phyloP scores from a whole-genome alignment of 345 rosid species.

The Ceriops tagal region DNA sequence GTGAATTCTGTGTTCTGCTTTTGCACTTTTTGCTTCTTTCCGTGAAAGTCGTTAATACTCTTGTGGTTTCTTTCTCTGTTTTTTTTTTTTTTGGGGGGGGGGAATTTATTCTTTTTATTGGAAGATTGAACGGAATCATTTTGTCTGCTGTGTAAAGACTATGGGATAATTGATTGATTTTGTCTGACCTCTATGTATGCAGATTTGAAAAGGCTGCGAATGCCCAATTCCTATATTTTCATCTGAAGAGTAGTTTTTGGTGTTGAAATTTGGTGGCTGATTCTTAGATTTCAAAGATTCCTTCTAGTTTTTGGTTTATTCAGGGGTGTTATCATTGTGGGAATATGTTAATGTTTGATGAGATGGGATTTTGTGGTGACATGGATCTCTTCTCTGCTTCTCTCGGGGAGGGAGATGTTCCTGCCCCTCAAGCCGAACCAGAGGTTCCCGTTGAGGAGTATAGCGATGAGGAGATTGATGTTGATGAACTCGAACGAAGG shows the following conservation, averaged over 20 bases:
- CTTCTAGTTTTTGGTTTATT: background rate
- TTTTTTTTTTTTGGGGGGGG: too few species aligned
- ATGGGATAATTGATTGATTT: background rate
- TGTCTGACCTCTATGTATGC: background rate
- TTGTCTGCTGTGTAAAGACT: background rate
- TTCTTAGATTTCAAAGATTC: background rate
- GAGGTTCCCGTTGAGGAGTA: slow-evolving; percentile 48
- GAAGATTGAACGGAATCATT: background rate
- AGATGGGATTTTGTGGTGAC: slow-evolving; percentile 75
- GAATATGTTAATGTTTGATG: slow-evolving; percentile 63
- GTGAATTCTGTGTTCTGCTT: background rate
- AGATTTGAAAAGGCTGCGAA: slow-evolving; percentile 1
- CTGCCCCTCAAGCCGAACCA: slow-evolving; percentile 44
- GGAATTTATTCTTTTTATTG: background rate
- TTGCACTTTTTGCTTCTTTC: background rate
- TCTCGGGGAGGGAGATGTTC: slow-evolving; percentile 37
- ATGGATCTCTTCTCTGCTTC: slow-evolving; percentile 61
- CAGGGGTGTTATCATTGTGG: background rate
- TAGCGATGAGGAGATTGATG: slow-evolving; percentile 63
- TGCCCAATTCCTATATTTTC: too few species aligned
- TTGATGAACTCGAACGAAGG: slow-evolving; percentile 79
- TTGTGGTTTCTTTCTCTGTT: background rate
- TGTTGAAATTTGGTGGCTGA: slow-evolving; percentile 2
- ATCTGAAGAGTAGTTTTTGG: background rate
- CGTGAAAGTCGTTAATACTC: background rate